Conservation (phyloP, 371 early-diverging fungal genomes). For the Syncephalis plumigaleata region DNA sequence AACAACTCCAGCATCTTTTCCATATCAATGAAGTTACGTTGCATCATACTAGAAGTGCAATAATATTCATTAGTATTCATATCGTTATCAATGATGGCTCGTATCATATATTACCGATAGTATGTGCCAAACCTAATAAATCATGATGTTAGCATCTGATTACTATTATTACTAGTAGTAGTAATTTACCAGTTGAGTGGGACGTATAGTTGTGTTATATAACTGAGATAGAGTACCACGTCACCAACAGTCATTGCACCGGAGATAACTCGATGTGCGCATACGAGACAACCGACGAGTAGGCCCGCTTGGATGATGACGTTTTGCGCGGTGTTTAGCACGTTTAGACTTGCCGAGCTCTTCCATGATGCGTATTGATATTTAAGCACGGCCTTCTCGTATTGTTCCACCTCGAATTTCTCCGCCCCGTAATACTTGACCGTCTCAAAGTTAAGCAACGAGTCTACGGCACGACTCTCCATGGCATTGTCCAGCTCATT, state of each 20-base stretch:
- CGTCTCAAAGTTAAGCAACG: slow-evolving; percentile 88
- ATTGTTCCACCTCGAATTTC: slow-evolving; percentile 59
- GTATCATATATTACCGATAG: slow-evolving; percentile 3
- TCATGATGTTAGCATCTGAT: slow-evolving; percentile 11
- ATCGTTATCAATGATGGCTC: slow-evolving; percentile 43
- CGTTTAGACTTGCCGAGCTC: slow-evolving; percentile 41
- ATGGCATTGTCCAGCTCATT: slow-evolving; percentile 59
- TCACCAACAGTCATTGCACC: slow-evolving; percentile 61
- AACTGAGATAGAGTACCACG: slow-evolving; percentile 73
- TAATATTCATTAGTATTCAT: not conserved
- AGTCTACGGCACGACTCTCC: slow-evolving; percentile 71
- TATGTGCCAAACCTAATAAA: slow-evolving; percentile 27
- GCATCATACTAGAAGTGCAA: slow-evolving; percentile 4
- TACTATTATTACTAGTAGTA: not conserved
- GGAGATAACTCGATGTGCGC: slow-evolving; percentile 56
- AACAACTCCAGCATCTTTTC: slow-evolving; percentile 52
- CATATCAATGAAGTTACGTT: slow-evolving; percentile 53
- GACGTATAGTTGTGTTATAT: slow-evolving; percentile 59
- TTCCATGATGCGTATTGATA: slow-evolving; percentile 72
- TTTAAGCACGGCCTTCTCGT: slow-evolving; percentile 45
- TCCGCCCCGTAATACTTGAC: slow-evolving; percentile 79
- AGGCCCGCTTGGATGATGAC: slow-evolving; percentile 68
- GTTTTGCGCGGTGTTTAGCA: slow-evolving; percentile 75
- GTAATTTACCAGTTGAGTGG: slow-evolving; percentile 23
- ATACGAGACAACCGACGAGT: slow-evolving; percentile 52